Percentiles rank a stretch among this genome's conserved stretches.
Evolutionary conservation across 2,329 filamentous ascomycete genomes (phyloP).

Genomic region (Magnaporthiopsis rhizophila): DNA sequence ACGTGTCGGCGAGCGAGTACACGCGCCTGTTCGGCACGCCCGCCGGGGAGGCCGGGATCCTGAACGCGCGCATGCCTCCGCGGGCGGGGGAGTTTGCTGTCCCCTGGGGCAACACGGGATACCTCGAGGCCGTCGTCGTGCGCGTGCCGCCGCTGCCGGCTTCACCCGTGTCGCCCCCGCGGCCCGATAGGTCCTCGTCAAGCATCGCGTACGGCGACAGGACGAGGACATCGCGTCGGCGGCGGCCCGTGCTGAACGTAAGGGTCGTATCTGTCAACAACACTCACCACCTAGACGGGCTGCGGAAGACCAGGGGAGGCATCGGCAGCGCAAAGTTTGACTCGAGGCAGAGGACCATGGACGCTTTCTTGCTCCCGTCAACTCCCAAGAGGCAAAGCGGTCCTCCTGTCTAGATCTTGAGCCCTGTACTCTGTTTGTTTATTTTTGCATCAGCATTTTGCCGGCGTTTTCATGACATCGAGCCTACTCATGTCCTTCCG

Average conservation of each 20-base stretch:
- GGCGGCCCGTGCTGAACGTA: background rate
- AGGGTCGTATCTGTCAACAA: constrained; percentile 46
- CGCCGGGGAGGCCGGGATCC: background rate
- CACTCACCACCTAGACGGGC: constrained; percentile 59
- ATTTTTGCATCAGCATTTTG: background rate
- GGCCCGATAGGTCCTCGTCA: background rate
- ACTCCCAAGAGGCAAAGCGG: constrained; percentile 14
- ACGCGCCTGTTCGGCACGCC: constrained; percentile 11
- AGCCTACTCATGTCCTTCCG: background rate
- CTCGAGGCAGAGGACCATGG: constrained; percentile 64
- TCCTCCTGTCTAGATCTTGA: background rate
- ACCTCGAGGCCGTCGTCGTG: constrained; percentile 24
- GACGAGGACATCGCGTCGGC: background rate
- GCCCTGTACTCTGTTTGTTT: background rate
- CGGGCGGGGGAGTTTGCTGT: constrained; percentile 19
- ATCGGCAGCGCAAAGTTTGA: constrained; percentile 75
- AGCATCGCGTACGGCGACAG: background rate
- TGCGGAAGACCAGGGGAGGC: constrained; percentile 75
- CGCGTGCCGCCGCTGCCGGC: background rate
- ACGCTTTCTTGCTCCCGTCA: constrained; percentile 57
- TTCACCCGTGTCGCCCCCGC: background rate
- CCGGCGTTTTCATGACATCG: background rate
- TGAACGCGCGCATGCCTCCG: constrained; percentile 8
- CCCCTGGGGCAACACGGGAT: constrained; percentile 47
- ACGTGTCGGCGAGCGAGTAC: constrained; percentile 32